These are phyloP conservation scores for Backusella liffmaniae DNA, from an alignment of 192 early-diverging fungal genomes.

Conservation along the genomic window DNA sequence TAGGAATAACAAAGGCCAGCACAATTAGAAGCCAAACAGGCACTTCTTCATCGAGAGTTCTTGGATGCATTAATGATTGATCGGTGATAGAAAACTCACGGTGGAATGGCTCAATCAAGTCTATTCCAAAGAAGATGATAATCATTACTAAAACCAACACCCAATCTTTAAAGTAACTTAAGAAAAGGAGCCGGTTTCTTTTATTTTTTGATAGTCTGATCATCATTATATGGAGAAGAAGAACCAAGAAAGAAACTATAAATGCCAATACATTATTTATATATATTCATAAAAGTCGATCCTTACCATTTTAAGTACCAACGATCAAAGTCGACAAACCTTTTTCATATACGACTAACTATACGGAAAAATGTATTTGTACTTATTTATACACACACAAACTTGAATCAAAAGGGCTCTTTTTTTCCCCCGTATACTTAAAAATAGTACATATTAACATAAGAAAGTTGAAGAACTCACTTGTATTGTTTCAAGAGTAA, in stretches of 20 bases:
- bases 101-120: conserved; percentile 61
- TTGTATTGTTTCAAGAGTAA: no score
- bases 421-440: no score
- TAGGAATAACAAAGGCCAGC: conserved; percentile 34
- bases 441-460: no score
- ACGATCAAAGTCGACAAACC: no score
- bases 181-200: conserved; percentile 7
- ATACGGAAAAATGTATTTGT: no score
- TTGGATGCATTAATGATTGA: conserved; percentile 63
- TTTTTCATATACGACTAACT: no score
- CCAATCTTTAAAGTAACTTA: conserved; percentile 40
- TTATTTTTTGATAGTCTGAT: background rate
- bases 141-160: conserved; percentile 56
- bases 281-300: no score
- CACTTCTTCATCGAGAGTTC: conserved; percentile 41
- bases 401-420: no score
- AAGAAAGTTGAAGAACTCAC: no score
- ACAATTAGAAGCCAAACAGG: conserved; percentile 41
- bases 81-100: conserved; percentile 72
- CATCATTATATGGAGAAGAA: background rate
- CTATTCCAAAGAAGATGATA: conserved; percentile 52
- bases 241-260: background rate
- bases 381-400: no score
- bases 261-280: no score
- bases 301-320: no score